phyloP scores from a whole-genome alignment of 2,329 filamentous ascomycete species.

The Phaeosphaeriaceae sp. region DNA sequence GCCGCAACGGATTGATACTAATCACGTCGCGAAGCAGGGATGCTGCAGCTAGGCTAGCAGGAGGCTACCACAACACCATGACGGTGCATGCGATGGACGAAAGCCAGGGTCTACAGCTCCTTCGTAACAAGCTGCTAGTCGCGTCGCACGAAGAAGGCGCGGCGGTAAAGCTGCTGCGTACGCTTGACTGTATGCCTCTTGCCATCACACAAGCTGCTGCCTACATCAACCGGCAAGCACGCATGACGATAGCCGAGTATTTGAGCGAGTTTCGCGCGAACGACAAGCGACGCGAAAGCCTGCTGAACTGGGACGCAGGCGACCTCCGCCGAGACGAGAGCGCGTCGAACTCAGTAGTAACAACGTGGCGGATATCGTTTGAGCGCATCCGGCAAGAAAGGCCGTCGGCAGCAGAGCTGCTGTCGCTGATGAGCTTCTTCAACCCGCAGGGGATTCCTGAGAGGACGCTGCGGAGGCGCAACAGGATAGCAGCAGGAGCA shows the following conservation, averaged over 20 bases:
- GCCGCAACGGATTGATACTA: constrained; percentile 12
- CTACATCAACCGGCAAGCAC: constrained; percentile 31
- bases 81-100: constrained; percentile 27
- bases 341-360: constrained; percentile 44
- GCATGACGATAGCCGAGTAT: constrained; percentile 40
- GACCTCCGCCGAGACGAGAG: constrained; percentile 44
- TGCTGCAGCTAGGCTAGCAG: constrained; percentile 2
- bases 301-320: constrained; percentile 29
- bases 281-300: constrained; percentile 29
- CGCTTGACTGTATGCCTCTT: constrained; percentile 13
- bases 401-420: constrained; percentile 49
- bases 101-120: constrained; percentile 21
- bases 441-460: constrained; percentile 52
- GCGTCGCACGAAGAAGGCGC: constrained; percentile 1
- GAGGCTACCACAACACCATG: constrained; percentile 19
- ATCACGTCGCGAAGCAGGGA: constrained; percentile 16
- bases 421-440: constrained; percentile 58
- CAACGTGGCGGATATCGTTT: constrained; percentile 41
- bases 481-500: not conserved
- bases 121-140: constrained; percentile 24
- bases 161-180: constrained; percentile 7
- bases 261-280: constrained; percentile 47
- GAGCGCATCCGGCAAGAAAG: constrained; percentile 41
- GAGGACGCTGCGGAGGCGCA: constrained; percentile 13
- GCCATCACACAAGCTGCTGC: too few relatives aligned